Evolutionary conservation across 148 eudicot genomes (phyloP).

Genomic region (Nepenthes gracilis): DNA sequence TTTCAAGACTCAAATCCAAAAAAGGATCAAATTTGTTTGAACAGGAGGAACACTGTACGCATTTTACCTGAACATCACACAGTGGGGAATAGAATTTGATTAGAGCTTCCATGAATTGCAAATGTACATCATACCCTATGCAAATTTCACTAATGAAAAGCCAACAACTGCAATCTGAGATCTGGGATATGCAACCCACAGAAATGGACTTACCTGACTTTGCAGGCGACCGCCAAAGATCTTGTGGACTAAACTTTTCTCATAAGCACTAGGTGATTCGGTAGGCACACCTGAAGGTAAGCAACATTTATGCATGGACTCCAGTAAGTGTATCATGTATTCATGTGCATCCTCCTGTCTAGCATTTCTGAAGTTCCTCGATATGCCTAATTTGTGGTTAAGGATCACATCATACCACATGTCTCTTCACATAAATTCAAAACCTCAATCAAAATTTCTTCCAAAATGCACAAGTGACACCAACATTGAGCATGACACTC

Average conservation of each 20-base stretch:
- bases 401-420: slow-evolving; percentile 23
- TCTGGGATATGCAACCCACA: background rate
- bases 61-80: slow-evolving; percentile 56
- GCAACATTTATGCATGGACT: slow-evolving; percentile 94
- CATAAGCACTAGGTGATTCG: slow-evolving; percentile 89
- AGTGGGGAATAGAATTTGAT: background rate
- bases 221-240: slow-evolving; percentile 91
- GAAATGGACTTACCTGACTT: slow-evolving; percentile 50
- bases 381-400: slow-evolving; percentile 63
- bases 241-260: slow-evolving; percentile 83
- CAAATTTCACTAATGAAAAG: background rate
- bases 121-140: background rate
- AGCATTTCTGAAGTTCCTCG: slow-evolving; percentile 64
- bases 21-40: slow-evolving; percentile 89
- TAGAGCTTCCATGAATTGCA: background rate
- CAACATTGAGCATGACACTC: background rate
- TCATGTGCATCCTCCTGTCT: slow-evolving; percentile 99
- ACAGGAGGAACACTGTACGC: slow-evolving; percentile 72
- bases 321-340: slow-evolving; percentile 88
- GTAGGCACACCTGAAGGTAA: slow-evolving; percentile 81
- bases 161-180: background rate
- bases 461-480: background rate
- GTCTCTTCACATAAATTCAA: background rate
- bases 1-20: slow-evolving; percentile 89
- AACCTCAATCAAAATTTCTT: background rate